Evolutionary conservation across 2,329 filamentous ascomycete genomes (phyloP), one percentile per base, ranked within the genome.

Genomic region (Botrytis fabae): DNA sequence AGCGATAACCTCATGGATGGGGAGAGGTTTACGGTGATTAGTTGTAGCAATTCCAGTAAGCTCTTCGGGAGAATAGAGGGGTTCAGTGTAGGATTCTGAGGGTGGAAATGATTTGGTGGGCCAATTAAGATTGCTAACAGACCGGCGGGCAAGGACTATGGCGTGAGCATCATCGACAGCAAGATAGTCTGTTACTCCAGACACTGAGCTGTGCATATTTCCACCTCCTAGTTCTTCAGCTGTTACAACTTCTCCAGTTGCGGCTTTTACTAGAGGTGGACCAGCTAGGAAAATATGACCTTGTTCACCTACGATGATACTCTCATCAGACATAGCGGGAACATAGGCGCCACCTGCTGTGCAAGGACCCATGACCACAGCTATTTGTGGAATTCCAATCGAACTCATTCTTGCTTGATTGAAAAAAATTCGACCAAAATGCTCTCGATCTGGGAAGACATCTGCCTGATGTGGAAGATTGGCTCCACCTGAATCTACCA

Each of bases 231-330:
- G 87, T 48, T 97, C 94, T 82, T 99, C 95, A 12, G 93, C 93
- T 61, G 89, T 93, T 72, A 98, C 94, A 44, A 93, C 91, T 83
- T 99, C 95, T 20, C 95, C 96, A 0, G 96, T 99, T 18, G 95
- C 95, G 14, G 96, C 96, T 84, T 98, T 97, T 75, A 99, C 96
- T 1, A 99, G 86, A 0, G 96, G 95, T 28, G 95, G 95, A 0
- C 95, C 96, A 0, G 95, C 95, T 2, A 99, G 89, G 85, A 98
- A 99, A 81, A 99, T 97, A 77, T 97, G 95, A n/a, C 95, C 95
- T 82, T 98, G 95, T 70, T 95, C 92, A 80, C 94, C 90, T 57
- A 98, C 96, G 76, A 99, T 98, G 82, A 99, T 98, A 81, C 90
- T 94, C 86, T 98, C 96, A 81, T 98, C 96, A 74, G 93, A 95